A percentile compares a stretch with the other conserved stretches of the same genome.
These are phyloP conservation scores for Pyrenophora tritici-repentis DNA, from an alignment of 2,329 filamentous ascomycete genomes.

Conservation along the genomic window DNA sequence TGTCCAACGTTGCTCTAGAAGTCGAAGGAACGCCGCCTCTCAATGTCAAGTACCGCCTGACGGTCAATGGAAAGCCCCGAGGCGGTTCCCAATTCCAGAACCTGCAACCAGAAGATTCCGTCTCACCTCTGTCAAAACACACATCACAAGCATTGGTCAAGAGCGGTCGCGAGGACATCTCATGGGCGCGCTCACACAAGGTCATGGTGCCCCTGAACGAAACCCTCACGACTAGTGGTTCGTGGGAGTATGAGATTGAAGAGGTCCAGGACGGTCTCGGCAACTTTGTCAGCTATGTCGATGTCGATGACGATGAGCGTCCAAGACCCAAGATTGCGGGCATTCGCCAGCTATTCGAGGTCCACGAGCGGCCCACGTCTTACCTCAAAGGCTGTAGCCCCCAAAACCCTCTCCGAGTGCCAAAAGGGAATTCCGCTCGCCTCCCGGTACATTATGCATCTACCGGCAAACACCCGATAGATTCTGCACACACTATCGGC, in stretches of 20 bases:
- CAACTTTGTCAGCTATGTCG: constrained; percentile 78
- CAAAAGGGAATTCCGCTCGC: constrained; percentile 69
- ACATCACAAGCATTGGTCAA: constrained; percentile 63
- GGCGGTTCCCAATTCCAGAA: constrained; percentile 86
- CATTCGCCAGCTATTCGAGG: constrained; percentile 76
- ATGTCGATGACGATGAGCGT: constrained; percentile 66
- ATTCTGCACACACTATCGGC: constrained; percentile 72
- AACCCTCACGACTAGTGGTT: constrained; percentile 76
- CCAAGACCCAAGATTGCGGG: constrained; percentile 63
- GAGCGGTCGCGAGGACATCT: constrained; percentile 66
- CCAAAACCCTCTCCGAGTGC: constrained; percentile 79
- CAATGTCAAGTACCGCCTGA: constrained; percentile 89
- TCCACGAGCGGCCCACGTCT: constrained; percentile 82
- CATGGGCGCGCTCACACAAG: constrained; percentile 78
- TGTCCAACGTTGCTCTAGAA: constrained; percentile 82
- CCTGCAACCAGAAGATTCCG: constrained; percentile 84
- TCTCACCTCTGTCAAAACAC: constrained; percentile 73
- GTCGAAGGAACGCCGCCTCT: constrained; percentile 88
- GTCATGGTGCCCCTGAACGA: constrained; percentile 88
- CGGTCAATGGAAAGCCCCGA: constrained; percentile 80
- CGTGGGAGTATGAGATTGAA: constrained; percentile 89
- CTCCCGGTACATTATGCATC: constrained; percentile 75
- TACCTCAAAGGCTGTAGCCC: constrained; percentile 76
- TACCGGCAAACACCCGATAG: constrained; percentile 61
- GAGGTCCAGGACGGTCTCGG: constrained; percentile 91